These are phyloP conservation scores for Mortierella sp. DNA, from an alignment of 371 early-diverging fungal genomes.

Conservation along the genomic window DNA sequence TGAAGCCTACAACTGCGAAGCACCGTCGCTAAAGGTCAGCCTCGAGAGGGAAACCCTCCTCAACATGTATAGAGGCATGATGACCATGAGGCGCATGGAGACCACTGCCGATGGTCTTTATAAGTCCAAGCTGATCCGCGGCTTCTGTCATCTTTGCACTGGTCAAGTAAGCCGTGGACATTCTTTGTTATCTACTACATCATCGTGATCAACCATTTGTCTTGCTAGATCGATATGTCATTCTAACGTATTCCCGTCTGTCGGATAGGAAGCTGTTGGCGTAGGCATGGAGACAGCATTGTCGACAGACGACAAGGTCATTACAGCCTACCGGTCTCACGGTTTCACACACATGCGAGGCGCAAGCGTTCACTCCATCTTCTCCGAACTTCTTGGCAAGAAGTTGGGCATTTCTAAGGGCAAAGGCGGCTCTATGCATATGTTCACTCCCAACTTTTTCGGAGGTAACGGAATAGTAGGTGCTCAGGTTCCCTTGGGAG, in stretches of 20 bases:
- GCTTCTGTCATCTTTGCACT: constrained; percentile 99
- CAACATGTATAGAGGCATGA: constrained; percentile 90
- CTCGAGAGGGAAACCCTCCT: constrained; percentile 77
- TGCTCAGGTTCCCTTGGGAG: constrained; percentile 98
- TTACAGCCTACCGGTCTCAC: constrained; percentile 99
- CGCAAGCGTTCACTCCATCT: constrained; percentile 74
- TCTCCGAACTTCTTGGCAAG: constrained; percentile 92
- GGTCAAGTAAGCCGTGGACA: constrained; percentile 82
- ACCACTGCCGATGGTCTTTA: constrained; percentile 95
- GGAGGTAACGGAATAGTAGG: constrained; percentile 99
- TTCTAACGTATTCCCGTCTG: no score
- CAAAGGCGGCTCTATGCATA: constrained; percentile 99
- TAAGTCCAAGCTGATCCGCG: constrained; percentile 97
- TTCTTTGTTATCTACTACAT: not conserved
- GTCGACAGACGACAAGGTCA: constrained; percentile 89
- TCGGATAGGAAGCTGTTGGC: constrained; percentile 95
- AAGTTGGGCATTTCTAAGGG: constrained; percentile 93
- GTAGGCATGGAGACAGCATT: constrained; percentile 96
- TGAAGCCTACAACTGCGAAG: constrained; percentile 76
- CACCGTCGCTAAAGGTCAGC: constrained; percentile 68
- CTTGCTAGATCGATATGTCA: no score
- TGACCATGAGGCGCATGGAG: constrained; percentile 91
- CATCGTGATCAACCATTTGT: not conserved
- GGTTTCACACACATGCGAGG: constrained; percentile 97
- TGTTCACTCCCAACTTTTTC: constrained; percentile 97